Conservation (phyloP, 1,284 basidiomycete genomes). For the Porodaedalea pini region DNA sequence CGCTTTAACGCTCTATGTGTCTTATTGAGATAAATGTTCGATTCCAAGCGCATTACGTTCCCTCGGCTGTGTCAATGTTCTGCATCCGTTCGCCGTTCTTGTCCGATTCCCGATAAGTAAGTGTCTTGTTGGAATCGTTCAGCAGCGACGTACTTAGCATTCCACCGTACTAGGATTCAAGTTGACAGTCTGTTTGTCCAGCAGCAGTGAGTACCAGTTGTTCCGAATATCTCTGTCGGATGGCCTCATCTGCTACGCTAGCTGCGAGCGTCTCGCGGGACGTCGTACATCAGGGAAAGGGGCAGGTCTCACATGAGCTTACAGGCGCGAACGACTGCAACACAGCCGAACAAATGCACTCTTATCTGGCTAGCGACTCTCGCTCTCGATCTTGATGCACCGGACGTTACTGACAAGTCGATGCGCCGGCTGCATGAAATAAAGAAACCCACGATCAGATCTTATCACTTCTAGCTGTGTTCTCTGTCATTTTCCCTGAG, state of each 20-base stretch:
- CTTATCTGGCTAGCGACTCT: not conserved
- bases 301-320: no score
- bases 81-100: not conserved
- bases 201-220: no score
- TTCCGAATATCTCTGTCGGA: no score
- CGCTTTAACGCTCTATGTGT: not conserved
- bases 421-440: not conserved
- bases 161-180: no score
- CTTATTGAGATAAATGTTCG: slow-evolving; percentile 3
- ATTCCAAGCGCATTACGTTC: not conserved
- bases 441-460: not conserved
- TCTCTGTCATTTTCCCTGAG: not conserved
- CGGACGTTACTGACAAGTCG: not conserved
- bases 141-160: no score
- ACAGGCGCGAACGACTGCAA: not conserved
- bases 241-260: no score
- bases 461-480: not conserved
- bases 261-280: no score
- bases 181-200: no score
- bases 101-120: not conserved
- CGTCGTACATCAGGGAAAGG: no score
- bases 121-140: no score
- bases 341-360: not conserved
- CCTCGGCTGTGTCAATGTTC: not conserved
- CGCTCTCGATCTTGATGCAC: not conserved